Percentiles rank a stretch among this genome's conserved stretches.
Conservation (phyloP, 106 monocot genomes). For the Triglochin maritima region DNA sequence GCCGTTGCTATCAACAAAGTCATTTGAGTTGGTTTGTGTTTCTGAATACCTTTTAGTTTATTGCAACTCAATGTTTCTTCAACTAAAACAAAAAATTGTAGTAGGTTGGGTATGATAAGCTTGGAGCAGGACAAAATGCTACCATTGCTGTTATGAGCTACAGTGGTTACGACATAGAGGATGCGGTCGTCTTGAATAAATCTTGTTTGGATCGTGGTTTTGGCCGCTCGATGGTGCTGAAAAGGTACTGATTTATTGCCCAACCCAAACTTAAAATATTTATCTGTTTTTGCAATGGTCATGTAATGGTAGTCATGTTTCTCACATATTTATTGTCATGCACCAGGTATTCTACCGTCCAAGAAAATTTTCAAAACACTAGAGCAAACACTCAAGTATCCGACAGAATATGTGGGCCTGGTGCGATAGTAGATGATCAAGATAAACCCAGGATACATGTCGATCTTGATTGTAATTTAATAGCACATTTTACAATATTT, state of each 20-base stretch:
- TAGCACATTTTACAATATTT: no score
- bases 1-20: conserved; percentile 84
- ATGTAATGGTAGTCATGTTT: conserved; percentile 1
- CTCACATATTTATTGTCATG: not conserved
- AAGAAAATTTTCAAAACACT: conserved; percentile 51
- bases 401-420: conserved; percentile 57
- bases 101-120: conserved; percentile 89
- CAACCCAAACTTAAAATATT: no score
- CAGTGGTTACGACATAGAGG: conserved; percentile 98
- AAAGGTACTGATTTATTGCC: no score
- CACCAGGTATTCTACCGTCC: conserved; percentile 45
- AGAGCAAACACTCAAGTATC: conserved; percentile 12
- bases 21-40: conserved; percentile 76
- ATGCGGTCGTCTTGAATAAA: conserved; percentile 99
- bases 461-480: no score
- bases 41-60: not conserved
- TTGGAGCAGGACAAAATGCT: conserved; percentile 98
- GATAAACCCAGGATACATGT: conserved; percentile 48
- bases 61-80: no score
- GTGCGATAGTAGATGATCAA: conserved; percentile 32
- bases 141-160: conserved; percentile 99
- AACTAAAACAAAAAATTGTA: not conserved
- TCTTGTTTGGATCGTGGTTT: conserved; percentile 97
- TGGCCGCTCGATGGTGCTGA: conserved; percentile 85
- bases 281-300: no score